Evolutionary conservation across 164 flowering plant species (phyloP).

Genomic region (Chloranthus sessilifolius): DNA sequence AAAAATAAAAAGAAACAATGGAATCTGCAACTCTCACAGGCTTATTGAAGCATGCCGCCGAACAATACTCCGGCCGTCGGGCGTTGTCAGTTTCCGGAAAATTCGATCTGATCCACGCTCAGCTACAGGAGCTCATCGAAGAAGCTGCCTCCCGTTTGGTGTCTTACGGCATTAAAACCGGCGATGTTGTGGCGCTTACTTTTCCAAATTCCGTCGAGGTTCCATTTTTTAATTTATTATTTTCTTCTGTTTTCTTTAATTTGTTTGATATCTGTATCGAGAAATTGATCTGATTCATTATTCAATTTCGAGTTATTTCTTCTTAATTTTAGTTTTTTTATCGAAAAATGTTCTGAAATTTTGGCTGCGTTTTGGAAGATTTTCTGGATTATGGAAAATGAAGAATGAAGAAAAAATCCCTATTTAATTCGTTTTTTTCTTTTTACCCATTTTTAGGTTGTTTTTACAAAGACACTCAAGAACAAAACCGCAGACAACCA

Average conservation of each 20-base stretch:
- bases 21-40: conserved; percentile 51
- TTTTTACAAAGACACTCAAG: too few species aligned
- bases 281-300: too few species aligned
- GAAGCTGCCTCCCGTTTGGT: conserved; percentile 54
- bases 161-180: conserved; percentile 46
- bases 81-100: conserved; percentile 69
- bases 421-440: too few species aligned
- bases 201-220: conserved; percentile 92
- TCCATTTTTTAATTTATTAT: too few species aligned
- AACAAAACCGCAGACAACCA: too few species aligned
- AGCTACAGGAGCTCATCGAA: conserved; percentile 50
- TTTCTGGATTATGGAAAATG: neutral
- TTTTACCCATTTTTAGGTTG: too few species aligned
- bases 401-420: too few species aligned
- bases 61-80: conserved; percentile 42
- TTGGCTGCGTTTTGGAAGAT: neutral
- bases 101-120: conserved; percentile 58
- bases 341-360: too few species aligned
- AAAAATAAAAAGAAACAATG: conserved; percentile 18
- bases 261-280: too few species aligned
- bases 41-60: conserved; percentile 43
- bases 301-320: too few species aligned
- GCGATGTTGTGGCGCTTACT: conserved; percentile 88
- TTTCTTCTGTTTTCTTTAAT: neutral
- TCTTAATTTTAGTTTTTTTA: too few species aligned